Conservation (phyloP, 192 early-diverging fungal genomes). For the Spizellomyces sp. region DNA sequence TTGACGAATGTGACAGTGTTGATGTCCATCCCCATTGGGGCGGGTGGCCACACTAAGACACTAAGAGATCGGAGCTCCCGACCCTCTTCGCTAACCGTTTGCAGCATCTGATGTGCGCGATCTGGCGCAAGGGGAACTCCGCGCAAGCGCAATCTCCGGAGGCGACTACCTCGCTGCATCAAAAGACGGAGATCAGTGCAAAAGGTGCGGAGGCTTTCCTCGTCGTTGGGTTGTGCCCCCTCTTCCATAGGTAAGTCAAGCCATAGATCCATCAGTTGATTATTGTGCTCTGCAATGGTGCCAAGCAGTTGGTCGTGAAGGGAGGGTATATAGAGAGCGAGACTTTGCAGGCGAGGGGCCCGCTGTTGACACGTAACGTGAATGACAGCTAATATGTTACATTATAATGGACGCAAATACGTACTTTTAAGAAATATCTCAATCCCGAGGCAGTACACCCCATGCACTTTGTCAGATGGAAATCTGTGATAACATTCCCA, state of each 20-base stretch:
- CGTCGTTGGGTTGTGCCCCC: slow-evolving; percentile 10
- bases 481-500: slow-evolving; percentile 20
- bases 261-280: slow-evolving; percentile 33
- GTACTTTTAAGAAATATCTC: slow-evolving; percentile 20
- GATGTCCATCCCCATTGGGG: slow-evolving; percentile 20
- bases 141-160: slow-evolving; percentile 24
- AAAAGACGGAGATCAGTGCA: slow-evolving; percentile 15
- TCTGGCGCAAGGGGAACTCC: slow-evolving; percentile 20
- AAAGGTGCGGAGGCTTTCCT: slow-evolving; percentile 17
- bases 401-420: not conserved
- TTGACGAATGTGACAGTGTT: slow-evolving; percentile 7
- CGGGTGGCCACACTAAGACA: slow-evolving; percentile 28
- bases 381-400: not conserved
- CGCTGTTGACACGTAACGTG: not conserved
- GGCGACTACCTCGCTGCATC: slow-evolving; percentile 8
- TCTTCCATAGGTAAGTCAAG: slow-evolving; percentile 33
- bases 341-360: slow-evolving; percentile 19
- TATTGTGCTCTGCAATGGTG: slow-evolving; percentile 28
- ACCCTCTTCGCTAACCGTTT: slow-evolving; percentile 6
- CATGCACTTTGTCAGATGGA: slow-evolving; percentile 34
- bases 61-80: slow-evolving; percentile 26
- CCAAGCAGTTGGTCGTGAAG: slow-evolving; percentile 23
- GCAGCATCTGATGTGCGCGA: slow-evolving; percentile 25
- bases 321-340: slow-evolving; percentile 30
- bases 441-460: slow-evolving; percentile 23